phyloP scores from a whole-genome alignment of 495 filamentous ascomycete genomes.

The Xylaria palmicola region DNA sequence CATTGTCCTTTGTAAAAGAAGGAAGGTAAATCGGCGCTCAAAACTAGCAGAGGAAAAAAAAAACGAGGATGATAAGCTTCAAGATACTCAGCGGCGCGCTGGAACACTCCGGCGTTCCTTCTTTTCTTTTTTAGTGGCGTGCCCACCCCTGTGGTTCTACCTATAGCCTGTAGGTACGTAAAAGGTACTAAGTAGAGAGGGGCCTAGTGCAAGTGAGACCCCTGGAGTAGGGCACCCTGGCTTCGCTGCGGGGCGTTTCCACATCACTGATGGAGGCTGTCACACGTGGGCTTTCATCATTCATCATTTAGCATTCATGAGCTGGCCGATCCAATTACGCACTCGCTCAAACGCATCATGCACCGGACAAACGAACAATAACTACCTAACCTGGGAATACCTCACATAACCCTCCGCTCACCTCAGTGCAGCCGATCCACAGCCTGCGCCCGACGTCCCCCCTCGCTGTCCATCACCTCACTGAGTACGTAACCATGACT shows the following conservation, averaged over 20 bases:
- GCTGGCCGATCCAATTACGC: background rate
- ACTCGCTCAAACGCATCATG: background rate
- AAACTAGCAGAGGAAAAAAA: background rate
- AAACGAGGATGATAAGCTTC: background rate
- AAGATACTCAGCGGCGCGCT: background rate
- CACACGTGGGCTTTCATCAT: constrained; percentile 3
- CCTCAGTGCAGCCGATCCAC: background rate
- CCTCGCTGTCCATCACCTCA: background rate
- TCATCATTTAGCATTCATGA: background rate
- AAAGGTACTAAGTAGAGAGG: background rate
- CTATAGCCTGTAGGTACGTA: background rate
- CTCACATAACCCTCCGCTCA: background rate
- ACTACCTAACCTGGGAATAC: background rate
- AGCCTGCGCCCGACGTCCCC: background rate
- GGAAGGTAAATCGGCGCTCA: background rate
- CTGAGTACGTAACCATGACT: constrained; percentile 17
- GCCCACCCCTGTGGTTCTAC: too few species aligned
- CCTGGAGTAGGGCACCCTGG: background rate
- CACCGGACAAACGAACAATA: background rate
- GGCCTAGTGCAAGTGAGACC: background rate
- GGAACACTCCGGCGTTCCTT: background rate
- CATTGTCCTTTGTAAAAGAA: constrained; percentile 32
- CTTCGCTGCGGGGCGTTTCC: background rate
- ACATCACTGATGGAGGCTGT: background rate
- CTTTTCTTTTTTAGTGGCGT: background rate